Conservation (phyloP, 352 stramenopile species). For the Phytophthora lateralis region DNA sequence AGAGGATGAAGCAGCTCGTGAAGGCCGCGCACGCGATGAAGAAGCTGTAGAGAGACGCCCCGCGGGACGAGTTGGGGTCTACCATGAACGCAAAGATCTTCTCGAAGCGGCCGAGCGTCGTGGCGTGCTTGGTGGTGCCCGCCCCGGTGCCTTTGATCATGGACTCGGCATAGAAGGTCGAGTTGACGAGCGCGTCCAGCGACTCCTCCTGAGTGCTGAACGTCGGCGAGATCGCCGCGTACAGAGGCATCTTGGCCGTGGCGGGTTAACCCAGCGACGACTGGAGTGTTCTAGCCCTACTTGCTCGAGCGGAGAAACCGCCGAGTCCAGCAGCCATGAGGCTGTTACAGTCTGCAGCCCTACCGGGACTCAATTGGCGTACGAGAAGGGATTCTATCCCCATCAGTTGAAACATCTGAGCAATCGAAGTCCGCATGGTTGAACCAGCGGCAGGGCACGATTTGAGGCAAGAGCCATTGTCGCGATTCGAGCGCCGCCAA, state of each 20-base stretch:
- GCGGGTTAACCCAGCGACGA: background rate
- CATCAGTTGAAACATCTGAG: conserved; percentile 5
- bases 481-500: background rate
- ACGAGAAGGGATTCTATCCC: conserved; percentile 9
- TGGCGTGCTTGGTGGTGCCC: conserved; percentile 38
- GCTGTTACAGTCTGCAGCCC: no score
- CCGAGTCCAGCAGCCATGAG: background rate
- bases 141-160: conserved; percentile 40
- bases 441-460: conserved; percentile 6
- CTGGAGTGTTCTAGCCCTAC: background rate
- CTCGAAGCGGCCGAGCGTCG: conserved; percentile 64
- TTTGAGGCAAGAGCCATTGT: conserved; percentile 15
- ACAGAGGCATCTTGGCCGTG: conserved; percentile 49
- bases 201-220: conserved; percentile 60
- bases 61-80: conserved; percentile 69
- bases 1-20: conserved; percentile 75
- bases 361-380: no score
- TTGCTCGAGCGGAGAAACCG: conserved; percentile 18
- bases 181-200: conserved; percentile 58
- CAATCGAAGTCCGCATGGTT: conserved; percentile 19
- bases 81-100: conserved; percentile 75
- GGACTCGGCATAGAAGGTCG: conserved; percentile 56
- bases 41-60: conserved; percentile 70
- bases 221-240: conserved; percentile 65
- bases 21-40: conserved; percentile 74